Evolutionary conservation across 2,329 filamentous ascomycete genomes (phyloP), one percentile per base, ranked within the genome.

Genomic region (Scopulariopsis brevicaulis): DNA sequence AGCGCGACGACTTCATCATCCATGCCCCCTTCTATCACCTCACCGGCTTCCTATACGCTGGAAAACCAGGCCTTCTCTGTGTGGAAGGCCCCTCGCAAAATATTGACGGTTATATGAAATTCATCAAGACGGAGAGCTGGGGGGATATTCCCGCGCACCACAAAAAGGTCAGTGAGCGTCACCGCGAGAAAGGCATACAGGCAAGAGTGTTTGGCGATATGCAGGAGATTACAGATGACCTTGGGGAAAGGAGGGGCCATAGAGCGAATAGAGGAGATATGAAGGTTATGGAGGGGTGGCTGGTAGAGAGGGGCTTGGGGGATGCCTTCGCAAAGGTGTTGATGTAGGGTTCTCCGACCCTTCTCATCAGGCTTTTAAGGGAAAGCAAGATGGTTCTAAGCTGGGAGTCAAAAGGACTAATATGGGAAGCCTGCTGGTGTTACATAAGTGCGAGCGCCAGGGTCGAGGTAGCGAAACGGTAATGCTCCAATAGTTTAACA

Each of bases 51-150:
- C 74, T 84, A 3, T 70, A 82, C 18, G 81, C 82, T 0, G 82
- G 82, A 0, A 85, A 85, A 60, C 82, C 82, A 0, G 82, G 82
- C 1, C 69, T 76, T 1, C 61, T 81, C 2, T 82, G 78, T 56
- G 68, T 81, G 0, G 79, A 82, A 64, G 79, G 79, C 10, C 65
- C 57, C 0, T 77, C 78, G 0, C 54, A 63, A 8, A 65, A 70
- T 28, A 74, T 84, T 2, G 81, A 84, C 58, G 75, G 74, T 11
- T 84, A 82, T 62, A 84, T 84, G 82, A 77, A 73, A 32, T 83
- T 80, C 59, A 84, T 84, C 69, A 83, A 83, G 67, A 84, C 80
- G 6, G 77, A 83, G 62, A 82, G 78, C 57, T 84, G 82, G 82
- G 77, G 80, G 0, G 81, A 84, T 65, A 84, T 84, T 6, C 82